Evolutionary conservation across 306 rosid species (phyloP).

Genomic region (Dryas alaskensis): DNA sequence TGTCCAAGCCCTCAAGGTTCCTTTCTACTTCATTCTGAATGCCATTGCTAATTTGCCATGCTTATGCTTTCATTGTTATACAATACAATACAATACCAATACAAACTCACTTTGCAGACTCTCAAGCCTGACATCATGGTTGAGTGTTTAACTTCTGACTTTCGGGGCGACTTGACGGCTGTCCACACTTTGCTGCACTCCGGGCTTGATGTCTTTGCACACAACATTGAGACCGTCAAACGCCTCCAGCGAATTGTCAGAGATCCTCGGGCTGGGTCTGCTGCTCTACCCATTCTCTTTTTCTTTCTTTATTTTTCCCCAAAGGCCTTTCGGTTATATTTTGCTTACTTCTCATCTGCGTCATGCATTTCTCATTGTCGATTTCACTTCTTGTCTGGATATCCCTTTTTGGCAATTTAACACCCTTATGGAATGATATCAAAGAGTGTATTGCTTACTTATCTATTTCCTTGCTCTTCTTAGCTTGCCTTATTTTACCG

Average conservation of each 20-base stretch:
- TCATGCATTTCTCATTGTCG: neutral
- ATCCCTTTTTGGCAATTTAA: neutral
- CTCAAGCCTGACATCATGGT: constrained; percentile 91
- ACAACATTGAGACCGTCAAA: constrained; percentile 91
- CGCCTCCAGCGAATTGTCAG: constrained; percentile 92
- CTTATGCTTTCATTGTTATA: neutral
- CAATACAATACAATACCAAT: neutral
- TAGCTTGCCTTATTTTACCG: neutral
- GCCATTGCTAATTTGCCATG: neutral
- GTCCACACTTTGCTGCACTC: constrained; percentile 73
- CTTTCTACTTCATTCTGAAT: constrained; percentile 2
- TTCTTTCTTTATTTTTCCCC: neutral
- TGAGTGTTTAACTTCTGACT: constrained; percentile 96
- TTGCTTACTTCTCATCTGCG: neutral
- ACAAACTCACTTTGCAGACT: constrained; percentile 40
- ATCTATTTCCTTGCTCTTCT: neutral
- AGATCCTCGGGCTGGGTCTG: constrained; percentile 98
- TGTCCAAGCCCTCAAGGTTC: constrained; percentile 85
- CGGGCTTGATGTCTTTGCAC: constrained; percentile 95
- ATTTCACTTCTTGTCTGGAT: neutral
- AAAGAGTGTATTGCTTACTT: neutral
- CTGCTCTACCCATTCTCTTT: constrained; percentile 9
- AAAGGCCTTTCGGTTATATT: neutral
- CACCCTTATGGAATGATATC: neutral
- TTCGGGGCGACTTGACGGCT: constrained; percentile 80